phyloP scores from a whole-genome alignment of 2,329 filamentous ascomycete species.

The Dactylella cylindrospora region DNA sequence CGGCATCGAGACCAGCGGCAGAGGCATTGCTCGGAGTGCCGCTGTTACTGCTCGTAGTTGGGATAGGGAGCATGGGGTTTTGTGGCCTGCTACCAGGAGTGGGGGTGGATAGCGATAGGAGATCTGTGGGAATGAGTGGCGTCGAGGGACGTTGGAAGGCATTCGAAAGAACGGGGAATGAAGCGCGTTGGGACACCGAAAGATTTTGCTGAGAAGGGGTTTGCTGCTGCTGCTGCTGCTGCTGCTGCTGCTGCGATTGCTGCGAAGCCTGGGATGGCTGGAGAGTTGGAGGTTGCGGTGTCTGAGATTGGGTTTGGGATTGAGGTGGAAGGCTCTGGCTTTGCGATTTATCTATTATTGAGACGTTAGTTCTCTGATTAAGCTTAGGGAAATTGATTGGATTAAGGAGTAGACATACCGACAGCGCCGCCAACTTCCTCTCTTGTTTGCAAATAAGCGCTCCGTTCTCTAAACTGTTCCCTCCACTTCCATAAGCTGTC shows the following conservation, averaged over 20 bases:
- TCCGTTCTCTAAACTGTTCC: constrained; percentile 62
- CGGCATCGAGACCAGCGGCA: constrained; percentile 13
- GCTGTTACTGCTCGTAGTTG: constrained; percentile 35
- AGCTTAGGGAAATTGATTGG: background rate
- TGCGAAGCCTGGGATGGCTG: too few species aligned
- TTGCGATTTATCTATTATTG: constrained; percentile 23
- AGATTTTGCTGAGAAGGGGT: constrained; percentile 7
- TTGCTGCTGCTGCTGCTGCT: constrained; percentile 4
- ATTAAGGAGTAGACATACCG: constrained; percentile 15
- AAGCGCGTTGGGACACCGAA: too few species aligned
- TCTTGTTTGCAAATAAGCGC: constrained; percentile 52
- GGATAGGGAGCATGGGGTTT: constrained; percentile 39
- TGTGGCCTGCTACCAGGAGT: constrained; percentile 2
- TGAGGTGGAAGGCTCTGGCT: constrained; percentile 15
- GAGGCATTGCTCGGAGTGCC: constrained; percentile 30
- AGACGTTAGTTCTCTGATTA: too few species aligned
- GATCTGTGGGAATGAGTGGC: constrained; percentile 22
- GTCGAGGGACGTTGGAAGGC: constrained; percentile 34
- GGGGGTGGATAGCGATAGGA: constrained; percentile 14
- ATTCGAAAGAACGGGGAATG: constrained; percentile 38
- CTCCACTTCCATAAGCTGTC: constrained; percentile 85
- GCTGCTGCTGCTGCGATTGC: background rate
- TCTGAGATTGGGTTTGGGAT: constrained; percentile 11
- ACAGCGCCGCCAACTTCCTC: constrained; percentile 54
- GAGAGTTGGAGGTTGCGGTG: constrained; percentile 7